These are phyloP conservation scores for Trichoderma arundinaceum DNA, from an alignment of 2,329 filamentous ascomycete genomes.

Conservation along the genomic window DNA sequence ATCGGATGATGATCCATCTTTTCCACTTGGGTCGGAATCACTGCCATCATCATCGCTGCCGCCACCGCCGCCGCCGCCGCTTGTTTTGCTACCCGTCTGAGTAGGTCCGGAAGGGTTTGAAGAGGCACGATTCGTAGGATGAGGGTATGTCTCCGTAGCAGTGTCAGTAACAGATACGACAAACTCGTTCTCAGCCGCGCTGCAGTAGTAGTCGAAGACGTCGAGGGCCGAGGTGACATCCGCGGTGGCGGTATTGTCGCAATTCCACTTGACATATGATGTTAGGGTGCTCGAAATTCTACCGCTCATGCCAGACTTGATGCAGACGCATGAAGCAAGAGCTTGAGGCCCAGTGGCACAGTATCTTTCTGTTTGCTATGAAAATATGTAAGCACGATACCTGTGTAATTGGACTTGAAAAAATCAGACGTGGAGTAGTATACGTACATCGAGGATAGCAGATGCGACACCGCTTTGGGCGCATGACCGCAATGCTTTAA, in stretches of 20 bases:
- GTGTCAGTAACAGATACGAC: conserved; percentile 52
- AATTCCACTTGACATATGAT: conserved; percentile 52
- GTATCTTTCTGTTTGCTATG: conserved; percentile 43
- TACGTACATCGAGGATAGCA: conserved; percentile 49
- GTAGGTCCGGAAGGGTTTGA: conserved; percentile 25
- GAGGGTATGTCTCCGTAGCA: conserved; percentile 32
- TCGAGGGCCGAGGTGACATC: conserved; percentile 54
- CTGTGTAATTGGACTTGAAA: too few relatives aligned
- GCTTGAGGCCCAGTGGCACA: conserved; percentile 55
- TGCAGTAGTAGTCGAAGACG: conserved; percentile 57
- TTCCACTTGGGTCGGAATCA: conserved; percentile 18
- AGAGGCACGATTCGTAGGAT: conserved; percentile 34
- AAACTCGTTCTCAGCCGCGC: conserved; percentile 52
- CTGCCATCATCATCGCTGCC: background rate
- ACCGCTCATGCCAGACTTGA: conserved; percentile 56
- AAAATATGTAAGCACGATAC: background rate
- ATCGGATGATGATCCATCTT: background rate
- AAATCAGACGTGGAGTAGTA: background rate
- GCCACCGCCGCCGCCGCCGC: conserved; percentile 33
- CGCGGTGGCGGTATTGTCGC: conserved; percentile 50
- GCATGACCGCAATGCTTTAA: conserved; percentile 51
- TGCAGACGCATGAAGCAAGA: conserved; percentile 58
- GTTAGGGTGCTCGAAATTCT: conserved; percentile 52
- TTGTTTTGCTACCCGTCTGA: background rate
- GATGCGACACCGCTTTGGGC: conserved; percentile 52